phyloP scores from a whole-genome alignment of 345 rosid genomes.

The Salix arbutifolia region DNA sequence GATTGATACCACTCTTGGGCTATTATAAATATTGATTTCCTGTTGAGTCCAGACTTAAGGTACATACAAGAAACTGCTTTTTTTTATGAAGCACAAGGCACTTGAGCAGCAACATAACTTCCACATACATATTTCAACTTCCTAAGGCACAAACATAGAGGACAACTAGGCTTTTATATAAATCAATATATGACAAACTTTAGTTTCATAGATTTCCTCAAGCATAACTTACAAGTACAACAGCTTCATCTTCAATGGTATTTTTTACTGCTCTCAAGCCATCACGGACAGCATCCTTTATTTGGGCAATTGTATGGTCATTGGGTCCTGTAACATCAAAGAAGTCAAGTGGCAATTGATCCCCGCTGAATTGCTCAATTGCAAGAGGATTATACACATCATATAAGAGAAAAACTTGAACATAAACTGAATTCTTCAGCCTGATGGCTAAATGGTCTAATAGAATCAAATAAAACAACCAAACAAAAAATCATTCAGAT shows the following conservation, averaged over 20 bases:
- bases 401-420: neutral
- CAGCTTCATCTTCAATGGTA: slow-evolving; percentile 88
- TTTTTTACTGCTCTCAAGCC: slow-evolving; percentile 95
- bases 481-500: neutral
- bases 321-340: slow-evolving; percentile 65
- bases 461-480: neutral
- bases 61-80: neutral
- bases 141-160: neutral
- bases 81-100: neutral
- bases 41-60: neutral
- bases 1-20: neutral
- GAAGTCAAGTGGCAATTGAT: neutral
- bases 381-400: neutral
- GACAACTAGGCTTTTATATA: neutral
- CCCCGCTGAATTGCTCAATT: neutral
- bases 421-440: neutral
- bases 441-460: neutral
- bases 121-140: neutral
- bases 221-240: slow-evolving; percentile 57
- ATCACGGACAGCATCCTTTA: slow-evolving; percentile 95
- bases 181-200: neutral
- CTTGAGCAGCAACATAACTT: neutral
- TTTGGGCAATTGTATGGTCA: slow-evolving; percentile 97
- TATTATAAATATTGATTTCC: neutral
- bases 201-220: neutral